phyloP scores from a whole-genome alignment of 768 basidiomycete genomes.

The Daedalea quercina region DNA sequence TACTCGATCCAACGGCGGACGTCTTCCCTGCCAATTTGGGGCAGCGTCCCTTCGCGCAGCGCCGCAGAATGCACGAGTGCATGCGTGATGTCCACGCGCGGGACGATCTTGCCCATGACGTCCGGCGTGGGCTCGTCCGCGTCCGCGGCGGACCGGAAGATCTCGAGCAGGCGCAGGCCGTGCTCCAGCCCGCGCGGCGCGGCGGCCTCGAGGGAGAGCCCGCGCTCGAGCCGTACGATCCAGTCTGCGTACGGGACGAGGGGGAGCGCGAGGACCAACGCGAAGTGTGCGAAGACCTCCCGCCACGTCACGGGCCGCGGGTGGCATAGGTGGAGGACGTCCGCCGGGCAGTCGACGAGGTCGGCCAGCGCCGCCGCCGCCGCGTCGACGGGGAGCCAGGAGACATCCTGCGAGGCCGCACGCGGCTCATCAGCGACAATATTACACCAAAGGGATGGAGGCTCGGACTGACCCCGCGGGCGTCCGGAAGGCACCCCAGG shows the following conservation, averaged over 20 bases:
- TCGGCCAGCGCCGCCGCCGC: constrained; percentile 11
- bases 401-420: constrained; percentile 1
- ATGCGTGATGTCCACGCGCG: background rate
- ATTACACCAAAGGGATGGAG: too few species aligned
- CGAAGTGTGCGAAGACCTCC: constrained; percentile 11
- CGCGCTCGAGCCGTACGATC: constrained; percentile 12
- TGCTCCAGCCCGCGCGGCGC: background rate
- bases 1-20: background rate
- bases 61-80: background rate
- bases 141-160: background rate
- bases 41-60: background rate
- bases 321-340: constrained; percentile 17
- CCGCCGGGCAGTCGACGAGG: background rate
- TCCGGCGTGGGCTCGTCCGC: background rate
- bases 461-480: background rate
- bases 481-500: background rate
- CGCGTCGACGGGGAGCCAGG: constrained; percentile 12
- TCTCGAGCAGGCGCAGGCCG: background rate
- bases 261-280: constrained; percentile 13
- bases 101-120: background rate
- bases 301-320: constrained; percentile 21
- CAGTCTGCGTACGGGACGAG: constrained; percentile 19
- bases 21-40: background rate
- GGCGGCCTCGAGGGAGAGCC: background rate
- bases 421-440: too few species aligned